These are phyloP conservation scores for Chrysopogon serrulatus DNA, from an alignment of 176 grass and related monocot species.

Conservation along the genomic window DNA sequence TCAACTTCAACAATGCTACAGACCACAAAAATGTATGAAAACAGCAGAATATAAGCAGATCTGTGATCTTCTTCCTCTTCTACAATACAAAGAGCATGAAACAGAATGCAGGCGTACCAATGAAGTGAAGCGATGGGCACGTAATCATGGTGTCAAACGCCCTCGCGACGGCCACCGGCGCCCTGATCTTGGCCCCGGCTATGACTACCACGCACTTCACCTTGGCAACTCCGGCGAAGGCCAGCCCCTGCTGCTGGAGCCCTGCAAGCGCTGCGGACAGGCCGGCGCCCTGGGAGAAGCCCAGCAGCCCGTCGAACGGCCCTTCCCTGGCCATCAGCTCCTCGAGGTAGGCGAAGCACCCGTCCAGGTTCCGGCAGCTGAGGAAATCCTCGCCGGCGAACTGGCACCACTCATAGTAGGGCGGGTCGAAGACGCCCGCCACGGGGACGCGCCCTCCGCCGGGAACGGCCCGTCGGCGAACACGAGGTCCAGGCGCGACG, in stretches of 20 bases:
- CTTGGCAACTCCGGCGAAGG: constrained; percentile 48
- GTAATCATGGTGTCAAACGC: constrained; percentile 38
- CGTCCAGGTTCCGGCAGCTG: constrained; percentile 57
- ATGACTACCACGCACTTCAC: constrained; percentile 44
- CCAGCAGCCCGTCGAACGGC: constrained; percentile 82
- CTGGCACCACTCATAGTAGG: constrained; percentile 88
- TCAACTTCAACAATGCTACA: neutral
- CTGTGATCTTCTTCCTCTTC: neutral
- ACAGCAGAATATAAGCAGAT: neutral
- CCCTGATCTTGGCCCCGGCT: constrained; percentile 41
- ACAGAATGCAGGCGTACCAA: constrained; percentile 12
- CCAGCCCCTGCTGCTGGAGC: constrained; percentile 56
- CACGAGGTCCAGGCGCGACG: constrained; percentile 67
- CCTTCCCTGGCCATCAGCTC: constrained; percentile 67
- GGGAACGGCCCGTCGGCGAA: constrained; percentile 81
- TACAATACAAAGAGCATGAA: neutral
- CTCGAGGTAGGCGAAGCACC: constrained; percentile 73
- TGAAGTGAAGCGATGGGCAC: constrained; percentile 61
- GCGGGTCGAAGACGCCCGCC: constrained; percentile 58
- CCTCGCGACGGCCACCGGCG: constrained; percentile 20
- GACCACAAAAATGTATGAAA: neutral
- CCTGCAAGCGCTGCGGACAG: constrained; percentile 34
- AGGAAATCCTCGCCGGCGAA: constrained; percentile 49
- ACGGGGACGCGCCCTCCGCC: constrained; percentile 67
- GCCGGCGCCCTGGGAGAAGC: constrained; percentile 80